Evolutionary conservation across 2,329 filamentous ascomycete species (phyloP).

Genomic region (Aspergillus viridinutans): DNA sequence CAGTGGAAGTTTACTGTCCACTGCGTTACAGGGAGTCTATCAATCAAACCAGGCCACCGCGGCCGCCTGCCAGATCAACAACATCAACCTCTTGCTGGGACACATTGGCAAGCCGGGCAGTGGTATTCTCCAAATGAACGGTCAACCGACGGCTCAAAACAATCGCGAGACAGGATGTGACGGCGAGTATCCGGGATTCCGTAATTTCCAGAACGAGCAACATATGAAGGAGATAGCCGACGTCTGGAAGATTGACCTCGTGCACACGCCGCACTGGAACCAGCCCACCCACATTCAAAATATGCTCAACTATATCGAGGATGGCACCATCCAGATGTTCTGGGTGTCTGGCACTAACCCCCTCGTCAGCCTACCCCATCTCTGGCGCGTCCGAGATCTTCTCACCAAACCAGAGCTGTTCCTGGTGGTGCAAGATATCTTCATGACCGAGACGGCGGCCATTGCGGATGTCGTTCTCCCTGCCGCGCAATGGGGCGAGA

Average conservation of each 20-base stretch:
- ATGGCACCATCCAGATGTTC: slow-evolving; percentile 34
- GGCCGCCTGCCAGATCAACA: slow-evolving; percentile 39
- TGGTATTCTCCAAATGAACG: slow-evolving; percentile 39
- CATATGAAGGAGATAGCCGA: slow-evolving; percentile 37
- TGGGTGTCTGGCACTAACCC: slow-evolving; percentile 40
- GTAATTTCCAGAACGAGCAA: slow-evolving; percentile 31
- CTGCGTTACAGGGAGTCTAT: slow-evolving; percentile 39
- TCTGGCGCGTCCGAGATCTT: slow-evolving; percentile 24
- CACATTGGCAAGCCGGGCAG: slow-evolving; percentile 33
- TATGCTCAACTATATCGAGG: slow-evolving; percentile 34
- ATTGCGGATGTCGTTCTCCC: slow-evolving; percentile 38
- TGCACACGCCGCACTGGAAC: slow-evolving; percentile 37
- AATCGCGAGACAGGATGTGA: slow-evolving; percentile 39
- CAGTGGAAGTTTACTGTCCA: slow-evolving; percentile 30
- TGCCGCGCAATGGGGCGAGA: slow-evolving; percentile 37
- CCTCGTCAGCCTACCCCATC: slow-evolving; percentile 35
- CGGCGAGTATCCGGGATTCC: slow-evolving; percentile 37
- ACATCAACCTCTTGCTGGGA: slow-evolving; percentile 38
- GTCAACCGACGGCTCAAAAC: slow-evolving; percentile 40
- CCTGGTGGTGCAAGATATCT: slow-evolving; percentile 36
- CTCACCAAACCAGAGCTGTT: slow-evolving; percentile 33
- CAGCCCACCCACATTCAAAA: slow-evolving; percentile 36
- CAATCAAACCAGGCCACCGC: slow-evolving; percentile 41
- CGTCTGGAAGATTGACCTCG: slow-evolving; percentile 35
- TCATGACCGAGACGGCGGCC: slow-evolving; percentile 34